phyloP scores from a whole-genome alignment of 305 asterid species.

The Ruellia speciosa region DNA sequence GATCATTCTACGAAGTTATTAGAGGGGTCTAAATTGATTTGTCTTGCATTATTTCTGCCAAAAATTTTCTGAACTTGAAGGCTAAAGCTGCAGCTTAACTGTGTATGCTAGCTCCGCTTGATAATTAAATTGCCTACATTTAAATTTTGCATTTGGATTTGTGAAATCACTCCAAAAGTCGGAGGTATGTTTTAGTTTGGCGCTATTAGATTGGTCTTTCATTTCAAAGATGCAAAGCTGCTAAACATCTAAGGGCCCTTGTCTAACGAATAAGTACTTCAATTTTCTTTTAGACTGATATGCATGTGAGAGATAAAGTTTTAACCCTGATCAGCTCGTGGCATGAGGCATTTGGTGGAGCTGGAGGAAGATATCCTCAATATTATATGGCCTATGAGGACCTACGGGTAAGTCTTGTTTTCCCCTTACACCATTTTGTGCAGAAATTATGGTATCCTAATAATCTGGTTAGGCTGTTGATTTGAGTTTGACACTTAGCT shows the following conservation, averaged over 20 bases:
- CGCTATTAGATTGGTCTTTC: neutral
- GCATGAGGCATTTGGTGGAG: constrained; percentile 90
- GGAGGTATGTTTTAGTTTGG: neutral
- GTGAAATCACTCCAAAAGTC: neutral
- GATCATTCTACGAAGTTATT: neutral
- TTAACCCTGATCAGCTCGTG: constrained; percentile 68
- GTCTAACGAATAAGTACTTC: constrained; percentile 15
- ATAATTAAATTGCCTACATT: neutral
- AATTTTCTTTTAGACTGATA: constrained; percentile 62
- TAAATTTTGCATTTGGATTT: neutral
- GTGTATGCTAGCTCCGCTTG: neutral
- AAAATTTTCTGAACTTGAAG: neutral
- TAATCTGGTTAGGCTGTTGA: neutral
- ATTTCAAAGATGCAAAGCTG: neutral
- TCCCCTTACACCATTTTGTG: neutral
- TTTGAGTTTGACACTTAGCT: neutral
- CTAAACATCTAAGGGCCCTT: neutral
- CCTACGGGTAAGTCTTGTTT: constrained; percentile 51
- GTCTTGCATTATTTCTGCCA: neutral
- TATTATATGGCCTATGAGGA: constrained; percentile 90
- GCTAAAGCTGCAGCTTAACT: neutral
- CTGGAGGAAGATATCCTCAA: constrained; percentile 82
- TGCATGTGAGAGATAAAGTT: constrained; percentile 75
- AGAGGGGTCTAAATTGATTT: neutral
- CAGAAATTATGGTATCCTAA: neutral